Conservation (phyloP, 768 basidiomycete species). For the Tremella yokohamensis region DNA sequence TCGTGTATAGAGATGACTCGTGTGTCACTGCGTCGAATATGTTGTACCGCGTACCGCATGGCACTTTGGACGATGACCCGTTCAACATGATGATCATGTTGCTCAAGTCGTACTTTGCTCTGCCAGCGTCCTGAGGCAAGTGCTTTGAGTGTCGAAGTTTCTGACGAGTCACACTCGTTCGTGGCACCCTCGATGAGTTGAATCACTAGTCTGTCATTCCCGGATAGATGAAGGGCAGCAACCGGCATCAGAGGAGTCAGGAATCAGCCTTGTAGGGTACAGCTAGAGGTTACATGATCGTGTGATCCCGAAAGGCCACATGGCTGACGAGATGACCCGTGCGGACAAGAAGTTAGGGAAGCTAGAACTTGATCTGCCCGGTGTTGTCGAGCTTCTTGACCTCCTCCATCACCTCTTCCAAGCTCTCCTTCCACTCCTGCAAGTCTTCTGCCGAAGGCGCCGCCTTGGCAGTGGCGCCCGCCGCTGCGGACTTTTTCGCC, state of each 20-base stretch:
- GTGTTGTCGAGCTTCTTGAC: constrained; percentile 57
- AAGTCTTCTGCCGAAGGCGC: constrained; percentile 54
- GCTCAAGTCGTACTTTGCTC: no score
- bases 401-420: constrained; percentile 80
- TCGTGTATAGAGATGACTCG: no score
- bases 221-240: background rate
- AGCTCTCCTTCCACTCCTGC: constrained; percentile 79
- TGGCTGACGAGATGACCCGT: background rate
- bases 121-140: no score
- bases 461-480: constrained; percentile 37
- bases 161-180: no score
- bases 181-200: no score
- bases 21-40: no score
- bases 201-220: background rate
- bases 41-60: no score
- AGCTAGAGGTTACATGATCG: background rate
- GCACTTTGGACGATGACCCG: no score
- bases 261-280: background rate
- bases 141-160: no score
- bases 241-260: background rate
- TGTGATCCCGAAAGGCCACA: background rate
- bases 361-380: constrained; percentile 28
- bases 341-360: background rate
- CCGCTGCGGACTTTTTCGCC: constrained; percentile 34
- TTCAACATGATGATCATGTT: no score